phyloP scores from a whole-genome alignment of 2,329 filamentous ascomycete species.

The Fusarium brevicatenulatum region DNA sequence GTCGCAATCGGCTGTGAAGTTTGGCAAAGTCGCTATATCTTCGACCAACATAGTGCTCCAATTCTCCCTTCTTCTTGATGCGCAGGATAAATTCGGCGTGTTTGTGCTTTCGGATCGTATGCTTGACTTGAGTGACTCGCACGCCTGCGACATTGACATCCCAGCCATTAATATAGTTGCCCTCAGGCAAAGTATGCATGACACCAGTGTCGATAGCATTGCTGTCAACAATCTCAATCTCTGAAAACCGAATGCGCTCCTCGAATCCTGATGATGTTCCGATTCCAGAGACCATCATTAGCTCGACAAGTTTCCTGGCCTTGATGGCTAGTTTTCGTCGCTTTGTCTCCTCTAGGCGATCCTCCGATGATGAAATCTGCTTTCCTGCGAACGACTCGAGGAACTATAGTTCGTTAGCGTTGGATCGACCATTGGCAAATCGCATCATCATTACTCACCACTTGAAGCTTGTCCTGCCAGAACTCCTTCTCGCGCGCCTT shows the following conservation, averaged over 20 bases:
- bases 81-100: slow-evolving; percentile 94
- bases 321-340: slow-evolving; percentile 90
- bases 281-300: slow-evolving; percentile 99
- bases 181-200: slow-evolving; percentile 86
- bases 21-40: slow-evolving; percentile 89
- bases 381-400: slow-evolving; percentile 97
- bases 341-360: slow-evolving; percentile 95
- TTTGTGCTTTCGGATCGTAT: slow-evolving; percentile 88
- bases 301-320: slow-evolving; percentile 92
- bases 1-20: slow-evolving; percentile 80
- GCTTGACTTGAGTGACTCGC: slow-evolving; percentile 80
- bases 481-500: slow-evolving; percentile 98
- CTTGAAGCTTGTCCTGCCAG: slow-evolving; percentile 97
- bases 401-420: slow-evolving; percentile 67
- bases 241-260: slow-evolving; percentile 94
- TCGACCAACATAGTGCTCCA: slow-evolving; percentile 82
- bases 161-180: slow-evolving; percentile 94
- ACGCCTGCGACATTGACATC: slow-evolving; percentile 93
- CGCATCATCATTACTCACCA: slow-evolving; percentile 66
- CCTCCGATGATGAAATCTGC: slow-evolving; percentile 95
- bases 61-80: slow-evolving; percentile 79
- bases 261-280: slow-evolving; percentile 97
- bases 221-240: slow-evolving; percentile 95
- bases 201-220: slow-evolving; percentile 92
- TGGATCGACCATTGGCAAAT: background rate